Base-by-base conservation (phyloP, 768 basidiomycete genomes). In the Russula virescens region DNA sequence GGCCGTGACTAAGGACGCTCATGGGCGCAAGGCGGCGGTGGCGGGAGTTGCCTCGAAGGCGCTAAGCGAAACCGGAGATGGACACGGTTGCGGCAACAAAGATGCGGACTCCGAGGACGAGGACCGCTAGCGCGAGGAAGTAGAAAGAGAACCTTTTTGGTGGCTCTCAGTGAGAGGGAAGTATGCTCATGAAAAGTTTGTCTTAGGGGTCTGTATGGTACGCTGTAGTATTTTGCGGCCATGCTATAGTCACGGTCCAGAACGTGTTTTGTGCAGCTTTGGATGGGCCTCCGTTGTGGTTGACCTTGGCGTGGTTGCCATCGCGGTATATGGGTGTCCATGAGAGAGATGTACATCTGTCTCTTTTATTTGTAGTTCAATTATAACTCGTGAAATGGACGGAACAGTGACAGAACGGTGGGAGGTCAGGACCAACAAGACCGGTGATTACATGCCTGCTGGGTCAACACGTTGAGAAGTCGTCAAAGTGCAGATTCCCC, bases 91-190 rank as follows among this genome's bases (percentile, higher is more conserved):
- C 57, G 31, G 5, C 31, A 13, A 34, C 42, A 23, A 57, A 68
- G 61, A 51, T 64, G 46, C 66, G 70, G 51, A 66, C 64, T 45
- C 60, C 67, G 43, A 64, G 64, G 51, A 66, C 48, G 55, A 61
- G 66, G 38, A 31, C 62, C 14, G 58, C 62, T 14, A 60, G 62
- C 19, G 62, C 34, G 58, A 59, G 47, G 26, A 63, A 63, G 47
- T 63, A 42, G 55, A 38, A 31, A 43, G 19, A 34, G 38, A 47
- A 38, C 2, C 25, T 38, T 25, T 18, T 9, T 5, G 3, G 3
- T 31, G 3, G 31, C 31, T 18, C 25, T 45, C 18, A 26, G 18
- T 13, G 42, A 18, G 18, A 43, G 3, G 16, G 31, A 35, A 21
- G 23, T 38, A 9, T 31, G 18, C 18, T 55, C n/a, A n/a, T n/a